Conservation (phyloP, 2,329 filamentous ascomycete genomes). For the Xylariaceae sp. region DNA sequence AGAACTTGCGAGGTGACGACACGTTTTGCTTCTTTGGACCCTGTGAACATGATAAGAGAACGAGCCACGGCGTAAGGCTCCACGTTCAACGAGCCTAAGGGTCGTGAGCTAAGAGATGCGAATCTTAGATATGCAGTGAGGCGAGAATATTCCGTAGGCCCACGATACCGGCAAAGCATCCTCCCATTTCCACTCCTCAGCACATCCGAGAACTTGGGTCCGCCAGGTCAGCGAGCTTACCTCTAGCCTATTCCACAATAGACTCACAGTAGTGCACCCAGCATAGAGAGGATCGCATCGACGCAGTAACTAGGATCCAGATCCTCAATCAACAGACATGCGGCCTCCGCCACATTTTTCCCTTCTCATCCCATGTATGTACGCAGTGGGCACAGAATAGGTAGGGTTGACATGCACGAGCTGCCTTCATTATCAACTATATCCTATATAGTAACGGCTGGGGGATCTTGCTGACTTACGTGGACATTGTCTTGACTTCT, state of each 20-base stretch:
- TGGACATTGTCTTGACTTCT: not conserved
- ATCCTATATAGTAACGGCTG: not conserved
- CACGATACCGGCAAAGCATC: not conserved
- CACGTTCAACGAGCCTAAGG: not conserved
- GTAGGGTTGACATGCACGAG: not conserved
- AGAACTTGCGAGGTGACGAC: constrained; percentile 3
- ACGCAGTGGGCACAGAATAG: not conserved
- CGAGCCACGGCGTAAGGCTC: too few relatives aligned
- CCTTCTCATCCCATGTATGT: not conserved
- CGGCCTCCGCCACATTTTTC: not conserved
- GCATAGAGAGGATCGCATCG: not conserved
- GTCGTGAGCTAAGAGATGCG: not conserved
- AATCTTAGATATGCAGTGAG: not conserved
- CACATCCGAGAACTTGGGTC: not conserved
- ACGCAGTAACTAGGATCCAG: not conserved
- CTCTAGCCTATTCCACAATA: not conserved
- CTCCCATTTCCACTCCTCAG: not conserved
- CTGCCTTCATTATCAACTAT: not conserved
- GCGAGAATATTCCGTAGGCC: not conserved
- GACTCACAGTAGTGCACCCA: not conserved
- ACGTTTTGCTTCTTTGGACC: not conserved
- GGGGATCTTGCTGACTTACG: not conserved
- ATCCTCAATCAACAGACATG: not conserved
- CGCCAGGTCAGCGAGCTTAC: not conserved
- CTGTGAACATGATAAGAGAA: not conserved